Percentiles rank a stretch among this genome's conserved stretches.
Evolutionary conservation across 2,329 filamentous ascomycete genomes (phyloP).

Genomic region (Fusarium armeniacum): DNA sequence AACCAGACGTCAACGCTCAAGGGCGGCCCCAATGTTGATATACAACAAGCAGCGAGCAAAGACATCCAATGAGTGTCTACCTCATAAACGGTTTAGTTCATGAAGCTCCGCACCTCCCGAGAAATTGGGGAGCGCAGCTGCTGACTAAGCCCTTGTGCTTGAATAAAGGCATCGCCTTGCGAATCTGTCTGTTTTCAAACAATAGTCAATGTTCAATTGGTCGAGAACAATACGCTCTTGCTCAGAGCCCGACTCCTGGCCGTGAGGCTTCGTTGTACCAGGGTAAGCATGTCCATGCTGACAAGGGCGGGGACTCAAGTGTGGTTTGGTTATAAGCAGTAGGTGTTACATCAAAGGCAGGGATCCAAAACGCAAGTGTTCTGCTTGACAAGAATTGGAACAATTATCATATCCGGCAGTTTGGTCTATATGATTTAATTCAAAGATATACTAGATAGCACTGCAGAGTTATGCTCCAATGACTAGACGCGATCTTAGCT

Average conservation of each 20-base stretch:
- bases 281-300: neutral
- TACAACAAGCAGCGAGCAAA: conserved; percentile 19
- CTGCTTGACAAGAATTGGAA: neutral
- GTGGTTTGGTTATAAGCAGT: neutral
- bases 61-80: conserved; percentile 20
- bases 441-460: neutral
- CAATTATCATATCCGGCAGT: no score
- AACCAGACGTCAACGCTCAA: neutral
- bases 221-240: neutral
- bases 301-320: neutral
- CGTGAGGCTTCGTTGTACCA: neutral
- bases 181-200: neutral
- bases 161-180: neutral
- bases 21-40: conserved; percentile 6
- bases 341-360: neutral
- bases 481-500: neutral
- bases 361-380: neutral
- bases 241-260: neutral
- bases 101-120: conserved; percentile 37
- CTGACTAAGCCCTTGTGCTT: conserved; percentile 42
- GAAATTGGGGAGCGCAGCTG: neutral
- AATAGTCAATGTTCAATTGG: neutral
- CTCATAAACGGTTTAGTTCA: conserved; percentile 42
- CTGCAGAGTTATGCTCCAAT: neutral
- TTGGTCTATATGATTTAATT: neutral